Evolutionary conservation across 768 basidiomycete species (phyloP), one percentile per base, ranked within the genome.

Genomic region (Megacollybia marginata): DNA sequence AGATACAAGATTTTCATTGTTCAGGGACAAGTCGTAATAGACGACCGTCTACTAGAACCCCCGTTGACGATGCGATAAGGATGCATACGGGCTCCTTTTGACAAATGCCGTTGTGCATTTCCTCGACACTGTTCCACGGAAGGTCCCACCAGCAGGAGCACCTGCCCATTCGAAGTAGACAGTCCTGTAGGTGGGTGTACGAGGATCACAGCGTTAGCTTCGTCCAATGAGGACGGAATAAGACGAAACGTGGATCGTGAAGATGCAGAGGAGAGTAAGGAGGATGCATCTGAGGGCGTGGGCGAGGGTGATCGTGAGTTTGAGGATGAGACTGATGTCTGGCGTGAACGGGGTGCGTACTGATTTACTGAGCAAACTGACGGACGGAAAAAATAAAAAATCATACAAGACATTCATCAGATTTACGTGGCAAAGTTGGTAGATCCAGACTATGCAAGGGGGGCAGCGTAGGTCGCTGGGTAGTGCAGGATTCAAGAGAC

Each of bases 161-260:
- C 65, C 45, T 66, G 61, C 42, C 61, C 52, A 44, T 54, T 59
- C 48, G 56, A 13, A 35, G 55, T 44, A 10, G 52, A 52, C 1
- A 50, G 53, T 10, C 31, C 32, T 1, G 47, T 48, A 23, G 49
- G 53, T 50, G 48, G 52, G 1, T 67, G 62, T 9, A 78, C 62
- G 46, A 78, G 50, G 28, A 83, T 62, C 50, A 79, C 67, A 1
- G 78, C 81, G 16, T 80, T 69, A 0, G 81, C 82, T 13, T 72
- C 62, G 31, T 75, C 76, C 42, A 80, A 57, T n/a, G 73, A 55
- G 52, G 78, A 77, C 5, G 75, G 75, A 18, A 74, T 65, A 36
- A 80, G 70, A 50, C 69, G 69, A 50, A 73, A 50, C 60, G 67
- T 63, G 32, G 46, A 23, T 23, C 33, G 32, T 23, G 45, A 28